These are phyloP conservation scores for Grigorovia yakushimaensis DNA, from an alignment of 805 yeast genomes.

Conservation along the genomic window DNA sequence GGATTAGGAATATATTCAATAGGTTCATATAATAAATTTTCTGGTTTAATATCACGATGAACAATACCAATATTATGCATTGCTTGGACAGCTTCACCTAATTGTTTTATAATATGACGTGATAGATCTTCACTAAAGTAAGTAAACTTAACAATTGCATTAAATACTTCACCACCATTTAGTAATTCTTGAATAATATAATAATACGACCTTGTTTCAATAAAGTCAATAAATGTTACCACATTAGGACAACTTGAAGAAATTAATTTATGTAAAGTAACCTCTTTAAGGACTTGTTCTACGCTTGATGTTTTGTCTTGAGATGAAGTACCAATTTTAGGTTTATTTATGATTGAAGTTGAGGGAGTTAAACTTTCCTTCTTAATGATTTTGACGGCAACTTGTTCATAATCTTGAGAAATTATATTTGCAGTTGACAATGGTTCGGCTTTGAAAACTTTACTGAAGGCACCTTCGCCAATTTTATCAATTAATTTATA, in stretches of 20 bases:
- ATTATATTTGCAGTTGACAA: constrained; percentile 9
- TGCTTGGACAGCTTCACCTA: constrained; percentile 55
- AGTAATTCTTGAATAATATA: constrained; percentile 65
- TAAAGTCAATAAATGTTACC: constrained; percentile 54
- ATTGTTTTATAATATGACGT: constrained; percentile 53
- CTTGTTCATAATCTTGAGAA: constrained; percentile 18
- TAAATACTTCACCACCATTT: constrained; percentile 70
- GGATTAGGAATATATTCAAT: constrained; percentile 40
- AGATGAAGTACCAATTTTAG: not conserved
- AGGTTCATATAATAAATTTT: constrained; percentile 57
- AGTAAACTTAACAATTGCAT: constrained; percentile 56
- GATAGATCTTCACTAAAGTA: constrained; percentile 57
- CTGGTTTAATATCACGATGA: constrained; percentile 79
- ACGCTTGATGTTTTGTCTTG: constrained; percentile 17
- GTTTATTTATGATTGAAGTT: constrained; percentile 1
- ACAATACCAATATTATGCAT: constrained; percentile 71
- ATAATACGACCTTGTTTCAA: constrained; percentile 51
- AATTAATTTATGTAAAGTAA: constrained; percentile 56
- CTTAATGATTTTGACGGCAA: constrained; percentile 52
- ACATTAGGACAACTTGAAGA: constrained; percentile 47
- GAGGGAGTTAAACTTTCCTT: constrained; percentile 59
- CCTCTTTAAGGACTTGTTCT: constrained; percentile 70
- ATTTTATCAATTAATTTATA: constrained; percentile 40
- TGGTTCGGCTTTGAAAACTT: constrained; percentile 54
- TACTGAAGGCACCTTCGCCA: constrained; percentile 80